A percentile compares a stretch with the other conserved stretches of the same genome.
These are phyloP conservation scores for Hymenoscyphus occultus DNA, from an alignment of 2,329 filamentous ascomycete genomes.

Conservation along the genomic window DNA sequence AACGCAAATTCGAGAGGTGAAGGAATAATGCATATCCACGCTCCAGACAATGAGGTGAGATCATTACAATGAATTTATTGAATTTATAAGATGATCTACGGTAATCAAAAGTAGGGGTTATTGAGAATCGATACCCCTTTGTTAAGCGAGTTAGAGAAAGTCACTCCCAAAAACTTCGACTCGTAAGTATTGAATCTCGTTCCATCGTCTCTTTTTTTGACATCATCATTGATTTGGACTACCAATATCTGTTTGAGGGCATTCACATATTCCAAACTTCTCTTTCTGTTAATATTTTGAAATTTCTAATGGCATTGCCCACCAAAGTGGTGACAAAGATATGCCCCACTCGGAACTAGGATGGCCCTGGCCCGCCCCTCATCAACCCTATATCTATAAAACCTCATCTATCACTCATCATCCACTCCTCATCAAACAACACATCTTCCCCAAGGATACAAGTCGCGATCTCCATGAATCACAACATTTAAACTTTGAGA, in stretches of 20 bases:
- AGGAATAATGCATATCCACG: not conserved
- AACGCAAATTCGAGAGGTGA: not conserved
- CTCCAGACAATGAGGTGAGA: not conserved
- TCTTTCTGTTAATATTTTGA: not conserved
- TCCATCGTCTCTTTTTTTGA: not conserved
- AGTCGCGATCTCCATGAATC: not conserved
- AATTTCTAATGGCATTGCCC: not conserved
- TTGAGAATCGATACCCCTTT: not conserved
- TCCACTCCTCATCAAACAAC: conserved; percentile 7
- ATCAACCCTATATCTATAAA: conserved; percentile 3
- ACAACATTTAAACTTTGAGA: not conserved
- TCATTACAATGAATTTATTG: not conserved
- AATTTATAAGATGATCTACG: not conserved
- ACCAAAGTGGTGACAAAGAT: not conserved
- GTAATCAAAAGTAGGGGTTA: not conserved
- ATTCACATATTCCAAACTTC: not conserved
- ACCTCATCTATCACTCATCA: not conserved
- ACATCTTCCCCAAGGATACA: not conserved
- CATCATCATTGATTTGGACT: not conserved
- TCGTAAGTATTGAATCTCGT: not conserved
- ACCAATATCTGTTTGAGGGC: not conserved
- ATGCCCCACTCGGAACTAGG: not conserved
- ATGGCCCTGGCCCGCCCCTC: conserved; percentile 3
- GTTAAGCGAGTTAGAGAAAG: not conserved
- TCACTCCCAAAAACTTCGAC: not conserved